Evolutionary conservation across 208 protist species (phyloP).

Genomic region (Leishmania mexicana): DNA sequence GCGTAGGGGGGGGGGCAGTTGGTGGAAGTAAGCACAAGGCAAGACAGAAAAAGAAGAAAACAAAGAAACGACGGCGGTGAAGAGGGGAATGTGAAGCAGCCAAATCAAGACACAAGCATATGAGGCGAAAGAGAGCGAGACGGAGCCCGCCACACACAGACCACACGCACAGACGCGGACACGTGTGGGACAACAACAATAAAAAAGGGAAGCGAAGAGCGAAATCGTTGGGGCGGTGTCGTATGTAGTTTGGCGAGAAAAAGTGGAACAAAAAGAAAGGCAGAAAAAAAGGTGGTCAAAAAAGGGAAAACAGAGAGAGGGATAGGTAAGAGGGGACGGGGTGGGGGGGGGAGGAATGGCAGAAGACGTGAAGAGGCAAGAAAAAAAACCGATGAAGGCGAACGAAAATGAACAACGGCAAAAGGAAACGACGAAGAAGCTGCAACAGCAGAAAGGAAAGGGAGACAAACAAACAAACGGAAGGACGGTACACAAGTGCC

Average conservation of each 20-base stretch:
- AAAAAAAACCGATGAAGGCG: not conserved
- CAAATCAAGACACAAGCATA: not conserved
- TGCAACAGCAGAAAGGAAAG: not conserved
- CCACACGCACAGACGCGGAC: not conserved
- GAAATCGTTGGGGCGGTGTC: not conserved
- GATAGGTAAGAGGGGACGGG: not conserved
- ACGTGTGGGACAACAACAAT: not conserved
- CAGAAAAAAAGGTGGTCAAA: not conserved
- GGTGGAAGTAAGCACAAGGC: not conserved
- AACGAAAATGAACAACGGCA: not conserved
- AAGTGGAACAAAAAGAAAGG: not conserved
- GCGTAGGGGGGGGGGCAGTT: not conserved
- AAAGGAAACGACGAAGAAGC: not conserved
- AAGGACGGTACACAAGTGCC: not conserved
- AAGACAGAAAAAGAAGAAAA: not conserved
- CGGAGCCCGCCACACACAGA: not conserved
- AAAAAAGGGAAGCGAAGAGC: not conserved
- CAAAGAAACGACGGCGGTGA: not conserved
- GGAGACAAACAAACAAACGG: not conserved
- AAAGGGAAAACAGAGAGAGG: not conserved
- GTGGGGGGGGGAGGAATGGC: no score
- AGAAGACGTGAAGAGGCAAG: not conserved
- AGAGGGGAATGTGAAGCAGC: not conserved
- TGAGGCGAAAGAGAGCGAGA: not conserved
- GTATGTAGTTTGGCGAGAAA: not conserved